phyloP scores from a whole-genome alignment of 1,284 basidiomycete genomes.

The Lentinula novae-zelandiae region DNA sequence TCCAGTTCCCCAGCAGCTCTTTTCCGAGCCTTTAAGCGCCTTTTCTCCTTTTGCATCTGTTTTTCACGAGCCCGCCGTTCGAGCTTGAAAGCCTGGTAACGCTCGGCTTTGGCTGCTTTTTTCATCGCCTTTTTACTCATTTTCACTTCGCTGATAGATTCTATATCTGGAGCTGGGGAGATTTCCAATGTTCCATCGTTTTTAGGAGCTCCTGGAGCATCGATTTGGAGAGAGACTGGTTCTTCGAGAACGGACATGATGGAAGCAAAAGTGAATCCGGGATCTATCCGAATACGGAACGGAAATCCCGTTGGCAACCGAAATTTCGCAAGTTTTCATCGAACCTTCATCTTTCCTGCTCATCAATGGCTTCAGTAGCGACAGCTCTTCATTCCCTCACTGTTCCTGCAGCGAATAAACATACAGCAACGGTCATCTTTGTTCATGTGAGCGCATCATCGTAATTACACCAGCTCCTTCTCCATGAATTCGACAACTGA shows the following conservation, averaged over 20 bases:
- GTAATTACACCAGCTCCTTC: background rate
- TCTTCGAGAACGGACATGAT: background rate
- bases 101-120: conserved; percentile 66
- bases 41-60: conserved; percentile 66
- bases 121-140: conserved; percentile 80
- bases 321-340: too few species aligned
- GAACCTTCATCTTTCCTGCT: background rate
- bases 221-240: background rate
- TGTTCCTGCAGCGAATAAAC: conserved; percentile 54
- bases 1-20: conserved; percentile 52
- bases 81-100: conserved; percentile 63
- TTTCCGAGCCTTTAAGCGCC: conserved; percentile 50
- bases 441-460: conserved; percentile 61
- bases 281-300: background rate
- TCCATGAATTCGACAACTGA: background rate
- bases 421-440: conserved; percentile 87
- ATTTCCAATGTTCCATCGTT: background rate
- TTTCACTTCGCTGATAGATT: background rate
- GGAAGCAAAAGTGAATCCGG: background rate
- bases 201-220: background rate
- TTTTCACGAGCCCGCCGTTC: conserved; percentile 76
- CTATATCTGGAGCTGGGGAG: conserved; percentile 20
- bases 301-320: background rate
- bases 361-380: conserved; percentile 28
- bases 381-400: conserved; percentile 45